Evolutionary conservation across 164 flowering plant genomes (phyloP).

Genomic region (Chloranthus sessilifolius): DNA sequence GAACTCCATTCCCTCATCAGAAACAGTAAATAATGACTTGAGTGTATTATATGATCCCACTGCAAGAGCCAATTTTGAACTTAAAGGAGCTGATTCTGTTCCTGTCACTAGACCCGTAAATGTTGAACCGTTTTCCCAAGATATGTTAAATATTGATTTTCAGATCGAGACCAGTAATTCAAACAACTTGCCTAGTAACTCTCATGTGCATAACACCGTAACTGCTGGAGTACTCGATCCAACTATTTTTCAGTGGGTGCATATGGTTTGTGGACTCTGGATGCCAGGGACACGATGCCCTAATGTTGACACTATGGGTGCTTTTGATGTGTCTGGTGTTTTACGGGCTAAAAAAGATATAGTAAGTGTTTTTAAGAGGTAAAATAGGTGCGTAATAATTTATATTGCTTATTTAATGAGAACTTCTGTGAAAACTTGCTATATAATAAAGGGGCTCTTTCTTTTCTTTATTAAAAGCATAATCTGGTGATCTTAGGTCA

Average conservation of each 20-base stretch:
- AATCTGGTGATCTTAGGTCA: too few species aligned
- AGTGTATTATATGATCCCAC: slow-evolving; percentile 5
- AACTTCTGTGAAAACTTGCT: too few species aligned
- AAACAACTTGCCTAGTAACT: slow-evolving; percentile 6
- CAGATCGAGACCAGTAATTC: slow-evolving; percentile 8
- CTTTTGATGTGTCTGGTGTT: slow-evolving; percentile 68
- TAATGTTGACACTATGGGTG: slow-evolving; percentile 65
- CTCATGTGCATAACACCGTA: slow-evolving; percentile 33
- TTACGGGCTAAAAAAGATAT: slow-evolving; percentile 21
- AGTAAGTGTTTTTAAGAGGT: slow-evolving; percentile 32
- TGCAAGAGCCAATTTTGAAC: slow-evolving; percentile 8
- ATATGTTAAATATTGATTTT: slow-evolving; percentile 13
- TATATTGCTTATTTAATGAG: background rate
- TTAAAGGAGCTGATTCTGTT: slow-evolving; percentile 11
- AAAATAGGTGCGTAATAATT: background rate
- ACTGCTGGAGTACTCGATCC: slow-evolving; percentile 43
- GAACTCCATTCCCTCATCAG: slow-evolving; percentile 9
- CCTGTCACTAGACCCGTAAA: slow-evolving; percentile 12
- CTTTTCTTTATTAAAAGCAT: too few species aligned
- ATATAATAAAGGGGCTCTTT: too few species aligned
- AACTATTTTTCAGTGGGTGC: slow-evolving; percentile 59
- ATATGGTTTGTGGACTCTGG: slow-evolving; percentile 76
- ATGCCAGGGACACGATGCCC: slow-evolving; percentile 70
- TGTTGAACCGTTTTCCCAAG: slow-evolving; percentile 6
- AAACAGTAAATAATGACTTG: slow-evolving; percentile 13